These are phyloP conservation scores for Polygonum maritimum DNA, from an alignment of 148 eudicot genomes.

Conservation along the genomic window DNA sequence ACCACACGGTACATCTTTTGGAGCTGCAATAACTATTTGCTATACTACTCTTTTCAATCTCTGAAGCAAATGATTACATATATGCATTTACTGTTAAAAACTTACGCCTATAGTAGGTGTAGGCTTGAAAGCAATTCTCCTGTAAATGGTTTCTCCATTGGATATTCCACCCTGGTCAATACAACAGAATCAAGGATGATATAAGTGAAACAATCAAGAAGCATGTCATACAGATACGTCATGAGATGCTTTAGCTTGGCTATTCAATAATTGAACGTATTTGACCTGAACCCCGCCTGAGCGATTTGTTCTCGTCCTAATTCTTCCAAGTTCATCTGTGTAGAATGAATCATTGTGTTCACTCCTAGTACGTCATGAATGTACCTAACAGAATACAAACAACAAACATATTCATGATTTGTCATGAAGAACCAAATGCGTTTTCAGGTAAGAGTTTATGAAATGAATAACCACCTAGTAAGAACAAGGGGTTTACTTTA, in stretches of 20 bases:
- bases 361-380: slow-evolving; percentile 77
- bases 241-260: background rate
- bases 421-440: background rate
- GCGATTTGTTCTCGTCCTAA: slow-evolving; percentile 83
- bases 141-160: slow-evolving; percentile 79
- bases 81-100: background rate
- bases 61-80: too few species aligned
- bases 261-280: slow-evolving; percentile 6
- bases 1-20: too few species aligned
- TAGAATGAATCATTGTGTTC: slow-evolving; percentile 94
- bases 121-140: slow-evolving; percentile 88
- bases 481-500: background rate
- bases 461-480: background rate
- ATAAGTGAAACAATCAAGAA: slow-evolving; percentile 5
- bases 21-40: too few species aligned
- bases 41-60: too few species aligned
- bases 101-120: slow-evolving; percentile 90
- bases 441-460: background rate
- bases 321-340: slow-evolving; percentile 47
- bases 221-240: background rate
- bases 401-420: background rate
- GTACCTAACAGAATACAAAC: slow-evolving; percentile 40
- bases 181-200: background rate
- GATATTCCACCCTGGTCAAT: slow-evolving; percentile 82
- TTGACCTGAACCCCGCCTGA: slow-evolving; percentile 92